These are phyloP conservation scores for Geranium brycei DNA, from an alignment of 345 rosid genomes.

Conservation along the genomic window DNA sequence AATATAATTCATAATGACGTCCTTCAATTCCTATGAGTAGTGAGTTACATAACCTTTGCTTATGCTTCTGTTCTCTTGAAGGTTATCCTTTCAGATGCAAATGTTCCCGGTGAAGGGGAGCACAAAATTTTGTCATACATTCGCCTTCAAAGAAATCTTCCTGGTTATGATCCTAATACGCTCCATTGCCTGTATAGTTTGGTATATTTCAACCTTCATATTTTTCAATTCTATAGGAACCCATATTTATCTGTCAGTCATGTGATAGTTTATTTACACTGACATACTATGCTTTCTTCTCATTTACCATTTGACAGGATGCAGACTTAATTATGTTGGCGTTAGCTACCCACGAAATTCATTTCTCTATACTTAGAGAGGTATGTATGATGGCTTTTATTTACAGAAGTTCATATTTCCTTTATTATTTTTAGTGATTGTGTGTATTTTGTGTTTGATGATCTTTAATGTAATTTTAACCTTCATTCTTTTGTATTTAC, in stretches of 20 bases:
- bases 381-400: slow-evolving; percentile 19
- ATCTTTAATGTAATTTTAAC: background rate
- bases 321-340: slow-evolving; percentile 97
- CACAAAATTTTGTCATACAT: slow-evolving; percentile 88
- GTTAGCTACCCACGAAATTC: slow-evolving; percentile 88
- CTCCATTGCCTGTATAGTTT: slow-evolving; percentile 88
- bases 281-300: background rate
- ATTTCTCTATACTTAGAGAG: slow-evolving; percentile 95
- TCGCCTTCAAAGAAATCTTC: slow-evolving; percentile 80
- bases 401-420: background rate
- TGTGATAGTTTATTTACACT: background rate
- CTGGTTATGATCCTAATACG: slow-evolving; percentile 82
- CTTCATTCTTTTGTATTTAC: no score
- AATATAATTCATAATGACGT: background rate
- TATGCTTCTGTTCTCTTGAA: slow-evolving; percentile 25
- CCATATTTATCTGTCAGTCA: background rate
- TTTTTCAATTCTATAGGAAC: background rate
- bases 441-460: background rate
- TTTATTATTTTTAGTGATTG: background rate
- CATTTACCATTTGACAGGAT: slow-evolving; percentile 33
- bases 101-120: slow-evolving; percentile 99
- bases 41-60: slow-evolving; percentile 5
- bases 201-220: slow-evolving; percentile 44
- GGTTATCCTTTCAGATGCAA: slow-evolving; percentile 97
- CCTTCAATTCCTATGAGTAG: background rate